Percentiles rank a stretch among this genome's conserved stretches.
These are phyloP conservation scores for baker's yeast (Saccharomyces cerevisiae) DNA, from an alignment of 805 yeast genomes.

Conservation along the genomic window DNA sequence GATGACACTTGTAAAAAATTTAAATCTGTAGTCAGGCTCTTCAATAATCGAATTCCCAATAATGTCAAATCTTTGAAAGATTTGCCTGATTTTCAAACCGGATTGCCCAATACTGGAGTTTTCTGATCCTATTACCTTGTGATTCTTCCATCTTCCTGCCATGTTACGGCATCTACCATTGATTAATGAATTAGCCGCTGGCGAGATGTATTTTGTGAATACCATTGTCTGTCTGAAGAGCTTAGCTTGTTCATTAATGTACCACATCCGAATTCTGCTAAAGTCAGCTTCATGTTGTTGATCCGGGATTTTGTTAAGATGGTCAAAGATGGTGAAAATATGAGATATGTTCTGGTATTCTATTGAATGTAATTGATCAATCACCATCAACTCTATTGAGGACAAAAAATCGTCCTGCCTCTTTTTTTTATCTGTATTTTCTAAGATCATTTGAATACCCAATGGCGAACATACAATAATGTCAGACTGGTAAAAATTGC, in stretches of 20 bases:
- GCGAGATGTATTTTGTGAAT: slow-evolving; percentile 70
- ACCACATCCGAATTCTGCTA: slow-evolving; percentile 86
- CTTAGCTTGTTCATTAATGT: slow-evolving; percentile 71
- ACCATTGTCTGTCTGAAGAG: slow-evolving; percentile 69
- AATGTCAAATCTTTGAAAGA: slow-evolving; percentile 63
- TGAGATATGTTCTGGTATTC: slow-evolving; percentile 94
- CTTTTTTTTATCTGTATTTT: slow-evolving; percentile 47
- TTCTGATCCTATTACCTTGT: slow-evolving; percentile 36
- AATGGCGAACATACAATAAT: slow-evolving; percentile 85
- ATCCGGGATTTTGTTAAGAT: slow-evolving; percentile 69
- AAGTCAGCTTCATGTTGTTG: slow-evolving; percentile 81
- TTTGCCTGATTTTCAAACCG: slow-evolving; percentile 59
- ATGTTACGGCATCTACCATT: slow-evolving; percentile 44
- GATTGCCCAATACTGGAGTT: slow-evolving; percentile 53
- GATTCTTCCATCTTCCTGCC: slow-evolving; percentile 53
- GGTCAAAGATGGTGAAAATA: slow-evolving; percentile 58
- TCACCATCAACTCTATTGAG: slow-evolving; percentile 72
- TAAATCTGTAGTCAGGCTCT: slow-evolving; percentile 80
- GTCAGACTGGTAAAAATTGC: slow-evolving; percentile 79
- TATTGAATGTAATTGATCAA: slow-evolving; percentile 79
- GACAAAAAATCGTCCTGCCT: slow-evolving; percentile 75
- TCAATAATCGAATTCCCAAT: slow-evolving; percentile 38
- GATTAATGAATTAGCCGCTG: slow-evolving; percentile 63
- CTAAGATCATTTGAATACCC: slow-evolving; percentile 74
- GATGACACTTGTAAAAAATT: slow-evolving; percentile 63